phyloP scores from a whole-genome alignment of 805 yeast species.

The Candida verbasci region DNA sequence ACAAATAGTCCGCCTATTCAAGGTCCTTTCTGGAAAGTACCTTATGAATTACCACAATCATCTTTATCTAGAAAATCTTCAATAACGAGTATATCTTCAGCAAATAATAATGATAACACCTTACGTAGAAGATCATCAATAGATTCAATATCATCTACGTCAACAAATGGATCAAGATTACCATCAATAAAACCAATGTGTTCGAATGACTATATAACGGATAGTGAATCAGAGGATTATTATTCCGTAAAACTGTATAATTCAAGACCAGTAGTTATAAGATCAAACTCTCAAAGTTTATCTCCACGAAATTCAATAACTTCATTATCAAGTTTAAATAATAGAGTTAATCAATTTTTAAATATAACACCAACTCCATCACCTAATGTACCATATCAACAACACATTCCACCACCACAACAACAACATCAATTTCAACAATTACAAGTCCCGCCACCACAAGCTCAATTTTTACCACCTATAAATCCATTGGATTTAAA shows the following conservation, averaged over 20 bases:
- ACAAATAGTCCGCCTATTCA: slow-evolving; percentile 28
- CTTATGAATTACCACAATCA: slow-evolving; percentile 49
- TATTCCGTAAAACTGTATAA: slow-evolving; percentile 20
- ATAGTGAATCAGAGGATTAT: slow-evolving; percentile 30
- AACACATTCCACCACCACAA: neutral
- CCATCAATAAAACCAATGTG: slow-evolving; percentile 25
- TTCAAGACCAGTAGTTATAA: neutral
- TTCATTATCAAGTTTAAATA: slow-evolving; percentile 28
- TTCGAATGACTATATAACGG: slow-evolving; percentile 23
- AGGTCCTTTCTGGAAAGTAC: slow-evolving; percentile 60
- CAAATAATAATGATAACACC: neutral
- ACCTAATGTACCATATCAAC: too few species aligned
- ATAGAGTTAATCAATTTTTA: slow-evolving; percentile 19
- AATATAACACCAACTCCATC: slow-evolving; percentile 5
- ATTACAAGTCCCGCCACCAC: slow-evolving; percentile 6
- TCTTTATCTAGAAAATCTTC: slow-evolving; percentile 8
- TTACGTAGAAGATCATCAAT: slow-evolving; percentile 39
- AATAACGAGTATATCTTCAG: slow-evolving; percentile 2
- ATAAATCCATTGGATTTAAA: slow-evolving; percentile 25
- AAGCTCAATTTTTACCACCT: slow-evolving; percentile 10
- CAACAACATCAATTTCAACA: slow-evolving; percentile 5
- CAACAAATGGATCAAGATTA: slow-evolving; percentile 34
- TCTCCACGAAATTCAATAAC: slow-evolving; percentile 32
- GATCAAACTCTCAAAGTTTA: slow-evolving; percentile 16
- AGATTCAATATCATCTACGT: slow-evolving; percentile 47